phyloP scores from a whole-genome alignment of 768 basidiomycete species.

The Nidularia pulvinata region DNA sequence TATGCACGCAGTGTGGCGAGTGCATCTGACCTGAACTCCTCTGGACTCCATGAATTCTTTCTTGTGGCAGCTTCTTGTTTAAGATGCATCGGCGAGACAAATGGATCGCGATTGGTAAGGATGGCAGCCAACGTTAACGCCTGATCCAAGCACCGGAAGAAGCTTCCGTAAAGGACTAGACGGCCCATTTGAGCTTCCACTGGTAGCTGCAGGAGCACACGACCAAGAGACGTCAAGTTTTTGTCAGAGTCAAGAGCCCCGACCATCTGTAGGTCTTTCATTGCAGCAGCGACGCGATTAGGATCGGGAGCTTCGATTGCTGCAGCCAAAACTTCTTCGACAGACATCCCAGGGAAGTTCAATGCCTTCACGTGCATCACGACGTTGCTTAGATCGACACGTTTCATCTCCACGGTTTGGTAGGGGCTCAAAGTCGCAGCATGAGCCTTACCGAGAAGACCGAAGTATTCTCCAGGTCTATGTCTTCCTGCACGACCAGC shows the following conservation, averaged over 20 bases:
- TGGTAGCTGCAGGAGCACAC: constrained; percentile 86
- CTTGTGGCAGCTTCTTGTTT: constrained; percentile 68
- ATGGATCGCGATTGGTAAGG: constrained; percentile 88
- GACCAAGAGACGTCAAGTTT: constrained; percentile 84
- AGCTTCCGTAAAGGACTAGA: constrained; percentile 85
- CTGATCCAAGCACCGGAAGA: constrained; percentile 91
- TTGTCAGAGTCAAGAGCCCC: constrained; percentile 81
- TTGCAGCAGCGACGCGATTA: constrained; percentile 76
- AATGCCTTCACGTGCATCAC: constrained; percentile 98
- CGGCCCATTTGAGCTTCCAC: constrained; percentile 91
- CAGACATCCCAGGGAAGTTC: constrained; percentile 82
- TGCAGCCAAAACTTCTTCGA: constrained; percentile 83
- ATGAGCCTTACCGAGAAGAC: constrained; percentile 68
- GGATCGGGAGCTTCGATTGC: constrained; percentile 89
- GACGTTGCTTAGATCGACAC: constrained; percentile 85
- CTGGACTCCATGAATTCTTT: constrained; percentile 80
- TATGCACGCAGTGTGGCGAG: constrained; percentile 81
- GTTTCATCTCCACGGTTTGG: constrained; percentile 95
- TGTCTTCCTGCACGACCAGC: constrained; percentile 94
- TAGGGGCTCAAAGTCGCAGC: constrained; percentile 67
- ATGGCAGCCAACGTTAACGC: constrained; percentile 92
- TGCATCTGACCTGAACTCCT: constrained; percentile 82
- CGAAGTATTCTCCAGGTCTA: constrained; percentile 89
- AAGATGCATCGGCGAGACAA: constrained; percentile 78
- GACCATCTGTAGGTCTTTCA: constrained; percentile 78